These are phyloP conservation scores for Litchi chinensis DNA, from an alignment of 345 rosid species.

Conservation along the genomic window DNA sequence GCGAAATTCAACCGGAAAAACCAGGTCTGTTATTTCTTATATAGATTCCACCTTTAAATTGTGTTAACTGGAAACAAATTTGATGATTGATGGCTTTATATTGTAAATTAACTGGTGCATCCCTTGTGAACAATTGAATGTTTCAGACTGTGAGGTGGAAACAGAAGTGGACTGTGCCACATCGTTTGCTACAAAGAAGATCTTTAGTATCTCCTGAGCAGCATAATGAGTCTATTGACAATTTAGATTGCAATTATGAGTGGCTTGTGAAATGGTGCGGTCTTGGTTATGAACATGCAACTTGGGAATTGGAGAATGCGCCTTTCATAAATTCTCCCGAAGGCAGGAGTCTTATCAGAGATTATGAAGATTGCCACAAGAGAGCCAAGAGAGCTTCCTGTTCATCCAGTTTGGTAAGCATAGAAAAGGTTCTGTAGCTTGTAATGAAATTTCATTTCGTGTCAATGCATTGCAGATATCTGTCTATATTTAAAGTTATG, in stretches of 20 bases:
- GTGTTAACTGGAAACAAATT: not conserved
- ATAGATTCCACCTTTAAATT: not conserved
- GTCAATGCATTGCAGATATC: not conserved
- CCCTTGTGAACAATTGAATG: not conserved
- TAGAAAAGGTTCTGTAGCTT: slow-evolving; percentile 32
- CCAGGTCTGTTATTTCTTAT: slow-evolving; percentile 33
- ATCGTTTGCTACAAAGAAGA: slow-evolving; percentile 44
- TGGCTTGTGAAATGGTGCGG: slow-evolving; percentile 73
- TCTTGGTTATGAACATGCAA: slow-evolving; percentile 56
- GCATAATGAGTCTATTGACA: slow-evolving; percentile 5
- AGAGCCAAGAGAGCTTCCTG: slow-evolving; percentile 28
- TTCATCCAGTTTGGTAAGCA: slow-evolving; percentile 1
- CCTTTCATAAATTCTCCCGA: slow-evolving; percentile 40
- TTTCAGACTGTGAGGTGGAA: slow-evolving; percentile 45
- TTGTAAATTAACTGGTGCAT: slow-evolving; percentile 9
- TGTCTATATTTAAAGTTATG: not conserved
- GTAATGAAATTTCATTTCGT: not conserved
- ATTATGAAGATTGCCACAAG: slow-evolving; percentile 41
- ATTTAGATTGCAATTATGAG: slow-evolving; percentile 34
- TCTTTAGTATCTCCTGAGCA: slow-evolving; percentile 25
- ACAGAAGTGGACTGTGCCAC: slow-evolving; percentile 50
- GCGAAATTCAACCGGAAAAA: slow-evolving; percentile 40
- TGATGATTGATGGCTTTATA: not conserved
- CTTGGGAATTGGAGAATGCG: slow-evolving; percentile 60
- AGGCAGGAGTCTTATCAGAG: slow-evolving; percentile 37